Evolutionary conservation across 495 filamentous ascomycete species (phyloP), one percentile per base, ranked within the genome.

Genomic region (Annulohypoxylon maeteangense): DNA sequence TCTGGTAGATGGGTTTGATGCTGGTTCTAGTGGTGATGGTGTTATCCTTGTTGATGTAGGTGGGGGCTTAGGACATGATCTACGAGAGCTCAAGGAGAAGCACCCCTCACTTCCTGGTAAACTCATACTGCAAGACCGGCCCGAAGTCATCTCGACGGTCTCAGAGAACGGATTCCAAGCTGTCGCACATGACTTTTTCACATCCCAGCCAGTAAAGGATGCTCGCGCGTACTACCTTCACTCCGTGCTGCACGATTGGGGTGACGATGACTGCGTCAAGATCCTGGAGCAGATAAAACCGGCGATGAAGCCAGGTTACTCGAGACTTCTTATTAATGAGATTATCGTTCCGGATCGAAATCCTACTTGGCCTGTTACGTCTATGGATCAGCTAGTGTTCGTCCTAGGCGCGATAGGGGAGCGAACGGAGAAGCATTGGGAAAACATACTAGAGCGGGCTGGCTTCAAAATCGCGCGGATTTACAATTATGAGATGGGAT

Each of bases 171-270:
- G 50, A n/a, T 70, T 70, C 10, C 54, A 65, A 16, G 55, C 42
- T 18, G 38, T 20, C 0, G 22, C 62, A 0, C 81, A 88, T 67
- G 79, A 88, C 66, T 87, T 90, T 68, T 87, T 88, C 69, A 85
- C 82, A 0, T 66, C 78, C 6, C 86, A 89, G 71, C 85, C 85
- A 0, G 75, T 86, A 12, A 75, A 78, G 29, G 78, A 79, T 1
- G 80, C 83, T 0, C 72, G 79, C 7, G 76, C 77, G 0, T 86
- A 86, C 62, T 85, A 80, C 67, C 64, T 87, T 45, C 82, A 83
- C 62, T 75, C 74, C 8, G 75, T 85, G 29, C 73, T 86, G 12
- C 83, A 87, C 40, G 84, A 86, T 74, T 86, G 83, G 82, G 75
- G 76, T 0, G 83, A 86, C 48, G 78, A 83, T 8, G 67, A 53